phyloP scores from a whole-genome alignment of 176 grass and related monocot genomes.

The Rhipidocladum racemiflorum region DNA sequence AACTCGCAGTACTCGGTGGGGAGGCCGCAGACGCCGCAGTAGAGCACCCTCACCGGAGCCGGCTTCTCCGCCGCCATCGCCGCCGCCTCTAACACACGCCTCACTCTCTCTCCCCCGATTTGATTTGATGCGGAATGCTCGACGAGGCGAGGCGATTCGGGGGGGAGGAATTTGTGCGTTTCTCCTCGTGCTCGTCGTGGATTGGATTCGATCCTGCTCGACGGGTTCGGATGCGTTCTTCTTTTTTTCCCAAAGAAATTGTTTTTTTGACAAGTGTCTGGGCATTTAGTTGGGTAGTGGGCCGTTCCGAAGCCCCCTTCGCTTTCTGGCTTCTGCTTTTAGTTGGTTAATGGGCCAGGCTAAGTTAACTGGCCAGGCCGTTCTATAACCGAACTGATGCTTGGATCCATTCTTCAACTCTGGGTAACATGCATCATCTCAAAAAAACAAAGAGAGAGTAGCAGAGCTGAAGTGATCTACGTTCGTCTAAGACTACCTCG shows the following conservation, averaged over 20 bases:
- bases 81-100: not conserved
- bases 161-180: not conserved
- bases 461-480: too few species aligned
- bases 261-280: too few species aligned
- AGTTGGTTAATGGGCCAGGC: too few species aligned
- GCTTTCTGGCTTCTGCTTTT: too few species aligned
- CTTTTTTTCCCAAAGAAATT: not conserved
- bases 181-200: not conserved
- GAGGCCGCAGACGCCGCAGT: conserved; percentile 85
- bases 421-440: too few species aligned
- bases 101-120: not conserved
- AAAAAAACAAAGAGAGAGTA: too few species aligned
- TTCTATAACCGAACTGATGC: too few species aligned
- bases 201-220: not conserved
- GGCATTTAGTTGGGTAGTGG: too few species aligned
- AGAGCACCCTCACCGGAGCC: conserved; percentile 71
- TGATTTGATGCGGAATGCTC: not conserved
- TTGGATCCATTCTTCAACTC: too few species aligned
- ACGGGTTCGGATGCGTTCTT: conserved; percentile 2
- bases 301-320: too few species aligned
- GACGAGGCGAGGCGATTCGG: not conserved
- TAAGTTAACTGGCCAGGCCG: too few species aligned
- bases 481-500: too few species aligned
- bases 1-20: conserved; percentile 99
- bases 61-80: conserved; percentile 66